Conservation (phyloP, 805 yeast genomes). For the Zygoascus ofunaensis region DNA sequence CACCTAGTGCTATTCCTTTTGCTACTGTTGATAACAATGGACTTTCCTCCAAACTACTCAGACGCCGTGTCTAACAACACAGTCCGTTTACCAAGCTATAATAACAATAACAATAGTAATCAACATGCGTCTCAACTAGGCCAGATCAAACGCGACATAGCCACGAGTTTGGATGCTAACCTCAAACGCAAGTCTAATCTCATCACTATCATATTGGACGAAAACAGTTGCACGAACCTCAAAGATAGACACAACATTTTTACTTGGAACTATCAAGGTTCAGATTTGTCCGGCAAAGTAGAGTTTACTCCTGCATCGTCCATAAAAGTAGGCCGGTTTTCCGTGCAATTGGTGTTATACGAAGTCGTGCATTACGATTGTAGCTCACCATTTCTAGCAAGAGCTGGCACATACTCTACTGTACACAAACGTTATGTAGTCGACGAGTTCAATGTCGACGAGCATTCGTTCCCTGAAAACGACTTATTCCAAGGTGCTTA, state of each 20-base stretch:
- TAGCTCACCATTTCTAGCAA: not conserved
- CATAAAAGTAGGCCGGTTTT: not conserved
- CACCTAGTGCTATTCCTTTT: too few species aligned
- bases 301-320: not conserved
- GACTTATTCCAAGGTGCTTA: not conserved
- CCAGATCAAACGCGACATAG: not conserved
- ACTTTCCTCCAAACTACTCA: not conserved
- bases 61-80: not conserved
- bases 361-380: not conserved
- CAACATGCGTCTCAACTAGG: not conserved
- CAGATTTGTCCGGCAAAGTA: not conserved
- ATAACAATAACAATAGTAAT: not conserved
- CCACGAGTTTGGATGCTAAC: not conserved
- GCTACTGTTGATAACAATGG: too few species aligned
- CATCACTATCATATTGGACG: not conserved
- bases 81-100: not conserved
- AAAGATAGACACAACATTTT: not conserved
- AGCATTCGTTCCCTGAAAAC: not conserved
- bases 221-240: too few species aligned
- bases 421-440: not conserved
- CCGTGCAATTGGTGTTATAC: not conserved
- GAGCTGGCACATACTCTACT: not conserved
- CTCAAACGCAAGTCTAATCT: not conserved
- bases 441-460: not conserved
- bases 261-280: slow-evolving; percentile 3